phyloP scores from a whole-genome alignment of 2,329 filamentous ascomycete species.

The Aspergillus ustus region DNA sequence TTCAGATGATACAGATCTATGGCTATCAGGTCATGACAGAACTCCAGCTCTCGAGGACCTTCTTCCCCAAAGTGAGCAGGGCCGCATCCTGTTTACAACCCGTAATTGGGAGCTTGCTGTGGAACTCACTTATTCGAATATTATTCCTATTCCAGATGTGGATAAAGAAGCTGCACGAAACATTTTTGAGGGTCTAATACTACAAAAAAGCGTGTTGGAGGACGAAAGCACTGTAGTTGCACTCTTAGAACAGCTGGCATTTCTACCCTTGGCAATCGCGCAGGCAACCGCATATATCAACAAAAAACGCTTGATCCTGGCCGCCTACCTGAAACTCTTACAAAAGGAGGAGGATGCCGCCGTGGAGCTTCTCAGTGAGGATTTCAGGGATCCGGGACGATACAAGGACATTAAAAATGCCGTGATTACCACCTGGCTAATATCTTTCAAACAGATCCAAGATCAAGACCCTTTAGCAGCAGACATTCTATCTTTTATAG shows the following conservation, averaged over 20 bases:
- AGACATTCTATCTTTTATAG: constrained; percentile 33
- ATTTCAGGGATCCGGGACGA: constrained; percentile 11
- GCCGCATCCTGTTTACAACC: constrained; percentile 33
- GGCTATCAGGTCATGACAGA: constrained; percentile 8
- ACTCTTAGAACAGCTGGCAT: constrained; percentile 28
- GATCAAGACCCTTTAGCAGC: constrained; percentile 1
- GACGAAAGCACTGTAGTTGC: constrained; percentile 6
- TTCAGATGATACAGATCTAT: constrained; percentile 28
- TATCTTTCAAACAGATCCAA: constrained; percentile 23
- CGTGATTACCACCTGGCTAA: constrained; percentile 15
- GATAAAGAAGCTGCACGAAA: not conserved
- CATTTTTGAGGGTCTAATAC: not conserved
- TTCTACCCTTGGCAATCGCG: constrained; percentile 33
- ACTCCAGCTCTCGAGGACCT: no score
- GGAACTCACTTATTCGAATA: no score
- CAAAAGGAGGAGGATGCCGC: not conserved
- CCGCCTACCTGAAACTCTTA: constrained; percentile 12
- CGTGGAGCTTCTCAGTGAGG: constrained; percentile 13
- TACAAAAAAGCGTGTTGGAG: constrained; percentile 7
- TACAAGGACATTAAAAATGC: constrained; percentile 12
- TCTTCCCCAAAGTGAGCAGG: constrained; percentile 26
- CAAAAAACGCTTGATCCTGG: constrained; percentile 5
- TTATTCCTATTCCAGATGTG: no score
- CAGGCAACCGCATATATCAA: constrained; percentile 31
- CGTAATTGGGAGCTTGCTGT: not conserved